Percentiles rank a stretch among this genome's conserved stretches.
phyloP scores from a whole-genome alignment of 495 filamentous ascomycete species.

The Oidiodendron maius region DNA sequence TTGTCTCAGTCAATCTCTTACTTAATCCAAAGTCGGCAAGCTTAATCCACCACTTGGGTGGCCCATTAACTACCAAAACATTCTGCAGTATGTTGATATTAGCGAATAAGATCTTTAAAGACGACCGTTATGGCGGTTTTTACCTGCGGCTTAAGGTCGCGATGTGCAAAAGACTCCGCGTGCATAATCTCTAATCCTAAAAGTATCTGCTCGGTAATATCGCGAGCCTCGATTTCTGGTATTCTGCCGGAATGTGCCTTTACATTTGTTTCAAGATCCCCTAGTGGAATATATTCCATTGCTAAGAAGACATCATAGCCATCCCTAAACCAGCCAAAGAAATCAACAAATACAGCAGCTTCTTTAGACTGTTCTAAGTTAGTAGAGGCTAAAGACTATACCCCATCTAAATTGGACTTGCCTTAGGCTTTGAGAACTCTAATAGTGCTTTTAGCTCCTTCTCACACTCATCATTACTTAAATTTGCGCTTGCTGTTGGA shows the following conservation, averaged over 20 bases:
- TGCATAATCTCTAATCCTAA: too few species aligned
- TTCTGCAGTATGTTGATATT: background rate
- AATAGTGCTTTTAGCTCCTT: constrained; percentile 3
- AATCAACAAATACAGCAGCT: constrained; percentile 2
- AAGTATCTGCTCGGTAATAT: background rate
- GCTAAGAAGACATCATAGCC: constrained; percentile 13
- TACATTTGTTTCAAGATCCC: constrained; percentile 11
- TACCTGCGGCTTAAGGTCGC: constrained; percentile 10
- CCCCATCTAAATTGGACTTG: constrained; percentile 3
- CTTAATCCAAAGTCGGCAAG: constrained; percentile 3
- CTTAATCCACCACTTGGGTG: too few species aligned
- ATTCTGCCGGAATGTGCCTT: background rate
- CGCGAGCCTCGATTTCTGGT: constrained; percentile 10
- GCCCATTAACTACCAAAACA: background rate
- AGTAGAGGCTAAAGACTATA: background rate
- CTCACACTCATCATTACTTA: background rate
- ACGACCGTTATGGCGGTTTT: background rate
- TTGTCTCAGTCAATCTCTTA: background rate
- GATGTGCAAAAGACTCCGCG: too few species aligned
- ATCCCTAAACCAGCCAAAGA: constrained; percentile 17
- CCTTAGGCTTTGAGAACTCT: constrained; percentile 15
- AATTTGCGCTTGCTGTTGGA: background rate
- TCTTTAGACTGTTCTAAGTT: constrained; percentile 1
- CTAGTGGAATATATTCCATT: constrained; percentile 28
- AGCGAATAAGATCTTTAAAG: background rate